Conservation (phyloP, 371 early-diverging fungal genomes). For the Apophysomyces trapeziformis region DNA sequence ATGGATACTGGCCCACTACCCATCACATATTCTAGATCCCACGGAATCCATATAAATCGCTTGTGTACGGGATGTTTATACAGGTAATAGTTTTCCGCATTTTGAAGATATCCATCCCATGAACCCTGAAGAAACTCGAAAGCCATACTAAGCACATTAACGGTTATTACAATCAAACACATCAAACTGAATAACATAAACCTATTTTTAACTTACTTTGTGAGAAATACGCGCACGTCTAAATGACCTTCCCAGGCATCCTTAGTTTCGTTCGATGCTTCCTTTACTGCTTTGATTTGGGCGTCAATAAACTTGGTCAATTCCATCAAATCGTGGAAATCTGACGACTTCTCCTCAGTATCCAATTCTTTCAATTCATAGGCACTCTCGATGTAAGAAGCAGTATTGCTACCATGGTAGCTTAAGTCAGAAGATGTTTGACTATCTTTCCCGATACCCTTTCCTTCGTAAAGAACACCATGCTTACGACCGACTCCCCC, state of each 20-base stretch:
- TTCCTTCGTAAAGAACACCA: conserved; percentile 34
- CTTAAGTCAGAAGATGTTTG: conserved; percentile 27
- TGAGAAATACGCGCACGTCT: conserved; percentile 37
- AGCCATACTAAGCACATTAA: conserved; percentile 30
- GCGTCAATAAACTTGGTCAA: conserved; percentile 39
- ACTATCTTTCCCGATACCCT: conserved; percentile 16
- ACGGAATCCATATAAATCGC: conserved; percentile 29
- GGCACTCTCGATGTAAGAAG: conserved; percentile 17
- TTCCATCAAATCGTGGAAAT: conserved; percentile 17
- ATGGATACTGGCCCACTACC: conserved; percentile 36
- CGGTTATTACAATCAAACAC: not conserved
- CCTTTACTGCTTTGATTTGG: conserved; percentile 22
- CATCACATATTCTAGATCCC: conserved; percentile 41
- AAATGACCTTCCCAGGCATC: conserved; percentile 32
- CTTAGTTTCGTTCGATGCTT: not conserved
- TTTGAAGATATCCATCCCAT: conserved; percentile 40
- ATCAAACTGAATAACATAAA: too few species aligned
- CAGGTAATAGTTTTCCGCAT: conserved; percentile 44
- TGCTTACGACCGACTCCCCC: conserved; percentile 15
- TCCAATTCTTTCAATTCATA: conserved; percentile 26
- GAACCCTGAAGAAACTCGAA: conserved; percentile 36
- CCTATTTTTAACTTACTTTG: conserved; percentile 25
- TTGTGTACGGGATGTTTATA: conserved; percentile 30
- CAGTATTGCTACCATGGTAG: conserved; percentile 26
- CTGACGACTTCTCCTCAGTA: conserved; percentile 15